These are phyloP conservation scores for Tolypocladium inflatum DNA, from an alignment of 2,329 filamentous ascomycete genomes.

Conservation along the genomic window DNA sequence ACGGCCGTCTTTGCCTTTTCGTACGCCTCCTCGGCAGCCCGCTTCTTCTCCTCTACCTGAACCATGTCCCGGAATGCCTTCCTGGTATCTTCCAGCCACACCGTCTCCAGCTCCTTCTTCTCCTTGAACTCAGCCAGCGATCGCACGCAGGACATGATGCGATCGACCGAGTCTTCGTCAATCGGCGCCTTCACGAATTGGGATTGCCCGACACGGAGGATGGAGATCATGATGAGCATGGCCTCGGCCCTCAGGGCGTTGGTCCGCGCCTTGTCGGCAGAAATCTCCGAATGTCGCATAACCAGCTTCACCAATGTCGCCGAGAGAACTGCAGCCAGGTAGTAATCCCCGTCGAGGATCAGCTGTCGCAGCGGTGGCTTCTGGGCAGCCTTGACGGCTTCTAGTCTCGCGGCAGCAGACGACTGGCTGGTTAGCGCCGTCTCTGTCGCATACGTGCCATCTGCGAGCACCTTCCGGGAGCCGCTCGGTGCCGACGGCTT, in stretches of 20 bases:
- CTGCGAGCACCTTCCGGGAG: conserved; percentile 84
- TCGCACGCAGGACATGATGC: conserved; percentile 95
- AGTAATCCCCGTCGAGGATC: conserved; percentile 96
- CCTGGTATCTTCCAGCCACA: conserved; percentile 89
- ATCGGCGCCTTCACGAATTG: conserved; percentile 96
- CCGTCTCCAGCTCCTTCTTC: conserved; percentile 82
- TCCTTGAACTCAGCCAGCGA: conserved; percentile 83
- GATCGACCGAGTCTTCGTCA: conserved; percentile 95
- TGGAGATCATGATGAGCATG: conserved; percentile 99
- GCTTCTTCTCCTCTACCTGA: conserved; percentile 93
- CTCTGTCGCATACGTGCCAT: conserved; percentile 96
- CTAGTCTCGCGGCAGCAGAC: conserved; percentile 78
- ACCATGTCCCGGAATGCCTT: conserved; percentile 98
- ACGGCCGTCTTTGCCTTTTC: conserved; percentile 91
- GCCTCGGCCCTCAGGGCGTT: conserved; percentile 93
- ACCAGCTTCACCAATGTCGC: conserved; percentile 95
- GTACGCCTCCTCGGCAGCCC: conserved; percentile 84
- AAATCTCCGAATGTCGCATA: conserved; percentile 94
- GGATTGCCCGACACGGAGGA: conserved; percentile 96
- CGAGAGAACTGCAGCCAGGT: conserved; percentile 87
- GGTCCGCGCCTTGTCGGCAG: conserved; percentile 72
- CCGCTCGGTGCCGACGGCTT: conserved; percentile 70
- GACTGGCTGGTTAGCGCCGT: conserved; percentile 91
- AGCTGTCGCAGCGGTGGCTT: conserved; percentile 92
- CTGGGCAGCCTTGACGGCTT: conserved; percentile 93